These are phyloP conservation scores for Phytophthora hybrid DNA, from an alignment of 352 stramenopile species.

Conservation along the genomic window DNA sequence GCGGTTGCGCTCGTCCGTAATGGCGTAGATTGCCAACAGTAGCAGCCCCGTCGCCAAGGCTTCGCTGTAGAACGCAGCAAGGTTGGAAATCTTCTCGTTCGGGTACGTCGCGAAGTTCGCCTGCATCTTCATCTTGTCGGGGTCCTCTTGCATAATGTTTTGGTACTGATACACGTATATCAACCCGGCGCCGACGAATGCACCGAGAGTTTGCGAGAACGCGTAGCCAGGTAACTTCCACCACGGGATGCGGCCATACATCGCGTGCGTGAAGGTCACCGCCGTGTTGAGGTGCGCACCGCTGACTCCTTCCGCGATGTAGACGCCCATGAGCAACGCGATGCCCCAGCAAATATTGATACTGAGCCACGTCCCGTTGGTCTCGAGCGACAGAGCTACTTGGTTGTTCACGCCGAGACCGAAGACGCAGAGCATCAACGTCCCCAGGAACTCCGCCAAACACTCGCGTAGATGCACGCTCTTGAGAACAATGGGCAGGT, in stretches of 20 bases:
- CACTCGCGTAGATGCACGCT: conserved; percentile 58
- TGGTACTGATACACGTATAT: conserved; percentile 62
- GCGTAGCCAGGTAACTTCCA: conserved; percentile 54
- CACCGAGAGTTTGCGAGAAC: conserved; percentile 46
- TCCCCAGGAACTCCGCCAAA: conserved; percentile 62
- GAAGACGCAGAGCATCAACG: conserved; percentile 58
- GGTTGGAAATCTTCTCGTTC: conserved; percentile 44
- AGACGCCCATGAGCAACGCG: conserved; percentile 61
- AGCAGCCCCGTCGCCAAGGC: conserved; percentile 58
- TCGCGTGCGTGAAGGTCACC: conserved; percentile 58
- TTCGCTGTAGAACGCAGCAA: conserved; percentile 66
- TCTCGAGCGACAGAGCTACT: conserved; percentile 49
- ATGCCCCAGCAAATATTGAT: conserved; percentile 77
- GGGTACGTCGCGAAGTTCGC: conserved; percentile 61
- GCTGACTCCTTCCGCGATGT: conserved; percentile 52
- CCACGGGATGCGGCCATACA: conserved; percentile 56
- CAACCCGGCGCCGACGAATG: conserved; percentile 47
- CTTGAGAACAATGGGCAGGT: conserved; percentile 35
- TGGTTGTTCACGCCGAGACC: conserved; percentile 65
- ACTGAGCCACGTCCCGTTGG: conserved; percentile 65
- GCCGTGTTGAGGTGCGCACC: conserved; percentile 66
- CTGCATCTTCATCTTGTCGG: conserved; percentile 45
- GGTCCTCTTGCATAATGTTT: conserved; percentile 50
- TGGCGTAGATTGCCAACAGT: conserved; percentile 59
- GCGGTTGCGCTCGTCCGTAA: conserved; percentile 58